Percentiles rank a stretch among this genome's conserved stretches.
Evolutionary conservation across 192 early-diverging fungal species (phyloP).

Genomic region (Linderina pennispora): DNA sequence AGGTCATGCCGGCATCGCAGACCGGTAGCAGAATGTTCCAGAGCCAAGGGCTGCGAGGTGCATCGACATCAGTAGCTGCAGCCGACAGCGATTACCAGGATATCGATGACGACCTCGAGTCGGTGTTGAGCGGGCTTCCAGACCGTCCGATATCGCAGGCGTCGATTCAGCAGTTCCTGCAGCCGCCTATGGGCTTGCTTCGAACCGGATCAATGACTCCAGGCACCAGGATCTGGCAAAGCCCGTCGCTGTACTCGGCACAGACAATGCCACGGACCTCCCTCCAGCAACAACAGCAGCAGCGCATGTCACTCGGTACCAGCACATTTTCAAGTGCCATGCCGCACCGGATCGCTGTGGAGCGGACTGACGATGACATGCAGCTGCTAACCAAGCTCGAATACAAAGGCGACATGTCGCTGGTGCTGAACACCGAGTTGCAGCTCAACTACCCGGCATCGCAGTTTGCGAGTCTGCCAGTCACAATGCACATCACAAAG

Average conservation of each 20-base stretch:
- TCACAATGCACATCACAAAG: slow-evolving; percentile 60
- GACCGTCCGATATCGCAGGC: slow-evolving; percentile 18
- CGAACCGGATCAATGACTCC: slow-evolving; percentile 15
- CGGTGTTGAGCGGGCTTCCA: neutral
- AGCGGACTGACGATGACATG: slow-evolving; percentile 50
- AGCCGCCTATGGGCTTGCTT: slow-evolving; percentile 12
- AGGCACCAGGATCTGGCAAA: slow-evolving; percentile 12
- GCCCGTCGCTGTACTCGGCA: neutral
- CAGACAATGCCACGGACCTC: too few species aligned
- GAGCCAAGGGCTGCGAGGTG: too few species aligned
- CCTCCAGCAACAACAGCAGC: neutral
- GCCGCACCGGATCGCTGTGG: slow-evolving; percentile 8
- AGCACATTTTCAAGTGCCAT: neutral
- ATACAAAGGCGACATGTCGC: slow-evolving; percentile 71
- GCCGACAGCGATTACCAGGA: slow-evolving; percentile 5
- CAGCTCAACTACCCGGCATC: slow-evolving; percentile 70
- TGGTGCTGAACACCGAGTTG: slow-evolving; percentile 61
- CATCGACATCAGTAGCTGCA: too few species aligned
- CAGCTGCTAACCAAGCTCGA: slow-evolving; percentile 56
- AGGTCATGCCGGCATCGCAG: too few species aligned
- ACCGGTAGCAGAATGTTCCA: neutral
- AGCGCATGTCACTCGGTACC: neutral
- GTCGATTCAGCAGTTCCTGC: slow-evolving; percentile 11
- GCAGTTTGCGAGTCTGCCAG: slow-evolving; percentile 68
- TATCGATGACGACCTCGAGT: slow-evolving; percentile 7